Evolutionary conservation across 2,329 filamentous ascomycete species (phyloP).

Genomic region (Alternaria brassicicola): DNA sequence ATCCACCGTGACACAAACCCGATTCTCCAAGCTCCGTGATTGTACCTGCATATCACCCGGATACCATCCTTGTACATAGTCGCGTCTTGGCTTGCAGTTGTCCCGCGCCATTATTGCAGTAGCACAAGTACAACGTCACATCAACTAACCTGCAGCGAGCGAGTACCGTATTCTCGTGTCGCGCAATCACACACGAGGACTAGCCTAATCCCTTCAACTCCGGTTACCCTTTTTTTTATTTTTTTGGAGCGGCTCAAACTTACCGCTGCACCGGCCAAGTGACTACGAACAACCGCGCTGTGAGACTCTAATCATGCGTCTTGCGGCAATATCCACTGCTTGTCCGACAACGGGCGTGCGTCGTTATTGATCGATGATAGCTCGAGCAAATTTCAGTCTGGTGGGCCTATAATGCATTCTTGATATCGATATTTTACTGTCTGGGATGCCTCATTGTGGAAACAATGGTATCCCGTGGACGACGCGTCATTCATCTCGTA

Average conservation of each 20-base stretch:
- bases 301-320: not conserved
- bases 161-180: not conserved
- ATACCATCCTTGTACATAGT: not conserved
- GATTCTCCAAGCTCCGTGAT: not conserved
- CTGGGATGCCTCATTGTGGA: not conserved
- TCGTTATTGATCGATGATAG: not conserved
- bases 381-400: not conserved
- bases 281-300: not conserved
- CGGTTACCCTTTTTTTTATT: too few species aligned
- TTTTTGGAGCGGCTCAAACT: not conserved
- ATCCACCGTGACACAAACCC: not conserved
- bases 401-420: not conserved
- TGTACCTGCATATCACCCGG: not conserved
- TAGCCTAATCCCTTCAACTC: not conserved
- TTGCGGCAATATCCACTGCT: not conserved
- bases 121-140: not conserved
- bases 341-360: not conserved
- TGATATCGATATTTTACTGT: not conserved
- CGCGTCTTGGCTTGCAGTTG: not conserved
- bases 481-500: conserved; percentile 1
- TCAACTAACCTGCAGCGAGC: not conserved
- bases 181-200: not conserved
- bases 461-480: not conserved
- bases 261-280: not conserved
- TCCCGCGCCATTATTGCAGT: not conserved